These are phyloP conservation scores for Biscogniauxia marginata DNA, from an alignment of 2,329 filamentous ascomycete species.

Conservation along the genomic window DNA sequence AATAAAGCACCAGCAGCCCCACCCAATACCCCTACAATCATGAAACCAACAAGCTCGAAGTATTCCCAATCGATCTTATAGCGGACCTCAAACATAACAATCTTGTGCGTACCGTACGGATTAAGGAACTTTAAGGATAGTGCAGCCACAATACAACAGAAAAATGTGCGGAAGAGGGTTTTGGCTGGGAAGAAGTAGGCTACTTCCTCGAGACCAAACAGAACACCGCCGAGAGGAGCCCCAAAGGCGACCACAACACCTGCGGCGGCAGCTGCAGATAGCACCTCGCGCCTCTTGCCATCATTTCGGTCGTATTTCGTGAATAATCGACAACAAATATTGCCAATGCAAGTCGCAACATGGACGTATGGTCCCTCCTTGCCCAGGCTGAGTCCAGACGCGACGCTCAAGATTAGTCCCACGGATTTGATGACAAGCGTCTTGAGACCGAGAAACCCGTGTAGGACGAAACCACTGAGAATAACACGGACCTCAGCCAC, in stretches of 20 bases:
- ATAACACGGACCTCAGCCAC: slow-evolving; percentile 98
- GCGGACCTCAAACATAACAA: slow-evolving; percentile 92
- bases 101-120: slow-evolving; percentile 93
- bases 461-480: slow-evolving; percentile 93
- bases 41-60: slow-evolving; percentile 84
- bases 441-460: slow-evolving; percentile 88
- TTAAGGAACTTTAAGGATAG: slow-evolving; percentile 92
- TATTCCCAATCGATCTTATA: slow-evolving; percentile 90
- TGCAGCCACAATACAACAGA: slow-evolving; percentile 93
- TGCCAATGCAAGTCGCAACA: slow-evolving; percentile 91
- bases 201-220: slow-evolving; percentile 94
- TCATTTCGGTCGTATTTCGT: slow-evolving; percentile 93
- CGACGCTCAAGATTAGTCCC: slow-evolving; percentile 82
- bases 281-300: slow-evolving; percentile 85
- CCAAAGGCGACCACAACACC: slow-evolving; percentile 95
- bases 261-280: slow-evolving; percentile 89
- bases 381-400: slow-evolving; percentile 87
- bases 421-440: slow-evolving; percentile 84
- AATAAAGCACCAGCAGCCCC: slow-evolving; percentile 86
- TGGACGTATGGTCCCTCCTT: slow-evolving; percentile 98
- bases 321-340: slow-evolving; percentile 93
- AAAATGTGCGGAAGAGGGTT: slow-evolving; percentile 95
- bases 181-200: slow-evolving; percentile 97
- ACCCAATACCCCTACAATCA: slow-evolving; percentile 81
- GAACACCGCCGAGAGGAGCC: slow-evolving; percentile 79